A percentile compares a stretch with the other conserved stretches of the same genome.
These are phyloP conservation scores for Pseudozyma tsukubaensis DNA, from an alignment of 1,284 basidiomycete species.

Conservation along the genomic window DNA sequence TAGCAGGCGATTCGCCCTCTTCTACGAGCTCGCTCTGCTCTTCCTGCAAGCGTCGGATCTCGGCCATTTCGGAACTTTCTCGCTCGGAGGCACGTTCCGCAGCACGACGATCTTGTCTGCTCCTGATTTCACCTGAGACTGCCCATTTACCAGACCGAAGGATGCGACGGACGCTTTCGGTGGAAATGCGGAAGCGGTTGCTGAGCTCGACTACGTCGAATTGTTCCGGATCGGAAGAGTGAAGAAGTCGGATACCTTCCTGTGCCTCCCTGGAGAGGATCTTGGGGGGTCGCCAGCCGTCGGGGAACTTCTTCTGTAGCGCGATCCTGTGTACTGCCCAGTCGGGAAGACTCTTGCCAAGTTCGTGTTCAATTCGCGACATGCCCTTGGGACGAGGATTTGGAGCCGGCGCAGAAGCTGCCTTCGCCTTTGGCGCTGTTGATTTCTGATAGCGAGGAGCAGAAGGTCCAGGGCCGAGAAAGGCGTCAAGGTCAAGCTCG, in stretches of 20 bases:
- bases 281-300: slow-evolving; percentile 64
- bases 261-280: slow-evolving; percentile 65
- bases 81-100: slow-evolving; percentile 32
- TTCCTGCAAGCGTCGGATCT: slow-evolving; percentile 29
- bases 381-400: slow-evolving; percentile 55
- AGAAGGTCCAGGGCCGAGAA: slow-evolving; percentile 49
- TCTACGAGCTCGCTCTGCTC: slow-evolving; percentile 38
- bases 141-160: slow-evolving; percentile 48
- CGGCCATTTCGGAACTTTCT: slow-evolving; percentile 38
- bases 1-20: slow-evolving; percentile 33
- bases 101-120: slow-evolving; percentile 42
- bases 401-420: neutral
- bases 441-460: slow-evolving; percentile 28
- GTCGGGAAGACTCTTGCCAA: slow-evolving; percentile 49
- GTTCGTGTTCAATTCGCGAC: slow-evolving; percentile 60
- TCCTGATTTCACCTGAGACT: slow-evolving; percentile 29
- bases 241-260: slow-evolving; percentile 60
- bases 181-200: slow-evolving; percentile 57
- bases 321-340: slow-evolving; percentile 62
- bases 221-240: slow-evolving; percentile 60
- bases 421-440: slow-evolving; percentile 7
- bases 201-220: slow-evolving; percentile 51
- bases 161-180: slow-evolving; percentile 63
- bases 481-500: slow-evolving; percentile 48
- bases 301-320: slow-evolving; percentile 56